These are phyloP conservation scores for Lablab purpureus DNA, from an alignment of 306 rosid genomes.

Conservation along the genomic window DNA sequence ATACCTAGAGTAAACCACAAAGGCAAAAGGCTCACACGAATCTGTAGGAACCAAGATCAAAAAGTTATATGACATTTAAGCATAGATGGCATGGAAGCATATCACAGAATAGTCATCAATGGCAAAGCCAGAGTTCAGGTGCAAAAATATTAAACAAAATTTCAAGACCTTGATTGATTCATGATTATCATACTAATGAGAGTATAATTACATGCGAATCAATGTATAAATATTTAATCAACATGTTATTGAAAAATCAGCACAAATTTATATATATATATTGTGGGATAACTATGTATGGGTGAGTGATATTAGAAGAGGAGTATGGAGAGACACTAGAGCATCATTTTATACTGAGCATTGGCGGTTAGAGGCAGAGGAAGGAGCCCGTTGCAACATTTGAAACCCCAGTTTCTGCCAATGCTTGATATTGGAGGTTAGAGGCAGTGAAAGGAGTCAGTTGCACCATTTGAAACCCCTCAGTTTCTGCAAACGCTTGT, in stretches of 20 bases:
- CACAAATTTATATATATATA: not conserved
- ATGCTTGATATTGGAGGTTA: too few relatives aligned
- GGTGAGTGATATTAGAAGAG: not conserved
- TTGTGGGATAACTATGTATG: not conserved
- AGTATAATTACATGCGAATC: too few relatives aligned
- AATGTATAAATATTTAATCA: not conserved
- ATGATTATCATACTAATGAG: too few relatives aligned
- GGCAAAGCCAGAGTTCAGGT: not conserved
- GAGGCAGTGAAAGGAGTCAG: not conserved
- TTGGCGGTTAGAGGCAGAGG: not conserved
- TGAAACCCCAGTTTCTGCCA: too few relatives aligned
- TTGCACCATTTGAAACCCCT: not conserved
- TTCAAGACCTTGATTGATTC: conserved; percentile 27
- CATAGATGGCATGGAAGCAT: conserved; percentile 38
- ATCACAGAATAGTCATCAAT: conserved; percentile 2
- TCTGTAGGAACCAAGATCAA: conserved; percentile 55
- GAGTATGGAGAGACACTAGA: not conserved
- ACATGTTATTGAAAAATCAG: not conserved
- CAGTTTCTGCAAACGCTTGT: not conserved
- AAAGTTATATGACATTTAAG: conserved; percentile 29
- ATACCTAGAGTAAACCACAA: conserved; percentile 86
- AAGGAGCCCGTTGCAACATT: too few relatives aligned
- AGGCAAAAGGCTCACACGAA: conserved; percentile 77
- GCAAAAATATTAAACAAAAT: conserved; percentile 8
- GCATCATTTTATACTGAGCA: not conserved